Evolutionary conservation across 2,329 filamentous ascomycete species (phyloP), one percentile per base, ranked within the genome.

Genomic region (Claviceps maximensis): DNA sequence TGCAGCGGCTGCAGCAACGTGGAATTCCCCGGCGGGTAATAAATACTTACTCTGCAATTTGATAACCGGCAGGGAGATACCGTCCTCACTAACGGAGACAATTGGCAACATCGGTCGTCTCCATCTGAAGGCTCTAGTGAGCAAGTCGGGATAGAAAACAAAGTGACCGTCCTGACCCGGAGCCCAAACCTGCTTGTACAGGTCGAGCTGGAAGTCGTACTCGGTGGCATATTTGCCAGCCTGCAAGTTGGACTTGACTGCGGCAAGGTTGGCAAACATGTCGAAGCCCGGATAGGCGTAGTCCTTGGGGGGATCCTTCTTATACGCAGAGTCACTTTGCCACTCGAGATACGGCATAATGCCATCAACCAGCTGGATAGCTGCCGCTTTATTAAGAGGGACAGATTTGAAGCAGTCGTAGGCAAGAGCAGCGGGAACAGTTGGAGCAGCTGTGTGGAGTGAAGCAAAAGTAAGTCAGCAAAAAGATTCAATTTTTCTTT

Each of bases 121-220:
- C 49, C 49, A 60, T 15, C 36, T 49, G 47, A 60, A 57, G 13
- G 53, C 53, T 15, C 40, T 54, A 2, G 47, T 23, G 7, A 60
- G 27, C 25, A 56, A 47, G 53, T 60, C 58, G 29, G 54, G 52
- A 33, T 54, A 56, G 3, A 59, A 51, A 44, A 55, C 67, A 50
- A 84, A 81, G 60, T 87, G 84, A 1, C 82, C 80, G 61, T 87
- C 83, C 58, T 86, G 80, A 3, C 78, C 76, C 5, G 53, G 51
- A 25, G 72, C 71, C 38, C 61, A 60, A 38, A 82, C 69, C 8
- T 79, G 65, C 38, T 71, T 65, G 53, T 77, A 75, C 2, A 87
- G 68, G 29, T 77, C 76, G 8, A 67, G 56, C 58, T 80, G 74
- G 57, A 80, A 79, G 8, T 75, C 72, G 60, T 75, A 79, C 58